A percentile compares a stretch with the other conserved stretches of the same genome.
These are phyloP conservation scores for Syzygium aromaticum DNA, from an alignment of 345 rosid genomes.

Conservation along the genomic window DNA sequence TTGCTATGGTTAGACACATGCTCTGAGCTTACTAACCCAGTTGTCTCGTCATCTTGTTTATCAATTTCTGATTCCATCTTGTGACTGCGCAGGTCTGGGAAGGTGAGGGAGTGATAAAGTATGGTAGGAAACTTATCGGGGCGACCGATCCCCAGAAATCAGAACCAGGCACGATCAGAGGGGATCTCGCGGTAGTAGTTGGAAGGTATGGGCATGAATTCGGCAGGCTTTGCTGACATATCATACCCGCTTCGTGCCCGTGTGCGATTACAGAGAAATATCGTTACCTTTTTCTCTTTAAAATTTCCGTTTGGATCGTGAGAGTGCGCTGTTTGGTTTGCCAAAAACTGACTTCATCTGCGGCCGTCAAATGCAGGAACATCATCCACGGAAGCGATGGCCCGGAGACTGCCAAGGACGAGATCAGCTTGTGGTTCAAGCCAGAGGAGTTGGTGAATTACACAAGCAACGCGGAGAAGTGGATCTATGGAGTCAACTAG, in stretches of 20 bases:
- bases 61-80: neutral
- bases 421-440: slow-evolving; percentile 88
- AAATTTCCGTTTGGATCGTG: neutral
- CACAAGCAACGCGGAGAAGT: slow-evolving; percentile 77
- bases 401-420: slow-evolving; percentile 92
- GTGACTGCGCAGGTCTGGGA: slow-evolving; percentile 76
- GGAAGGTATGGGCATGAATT: slow-evolving; percentile 49
- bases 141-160: slow-evolving; percentile 99
- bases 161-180: slow-evolving; percentile 95
- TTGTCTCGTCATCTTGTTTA: neutral
- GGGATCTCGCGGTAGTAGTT: slow-evolving; percentile 90
- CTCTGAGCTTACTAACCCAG: neutral
- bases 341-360: neutral
- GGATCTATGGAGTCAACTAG: slow-evolving; percentile 80
- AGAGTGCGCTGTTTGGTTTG: neutral
- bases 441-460: slow-evolving; percentile 86
- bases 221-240: neutral
- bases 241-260: neutral
- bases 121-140: slow-evolving; percentile 92
- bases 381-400: slow-evolving; percentile 99
- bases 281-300: neutral
- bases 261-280: neutral
- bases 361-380: slow-evolving; percentile 35
- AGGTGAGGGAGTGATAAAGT: slow-evolving; percentile 93
- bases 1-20: slow-evolving; percentile 66